Conservation (phyloP, 306 rosid species). For the Senna tora region DNA sequence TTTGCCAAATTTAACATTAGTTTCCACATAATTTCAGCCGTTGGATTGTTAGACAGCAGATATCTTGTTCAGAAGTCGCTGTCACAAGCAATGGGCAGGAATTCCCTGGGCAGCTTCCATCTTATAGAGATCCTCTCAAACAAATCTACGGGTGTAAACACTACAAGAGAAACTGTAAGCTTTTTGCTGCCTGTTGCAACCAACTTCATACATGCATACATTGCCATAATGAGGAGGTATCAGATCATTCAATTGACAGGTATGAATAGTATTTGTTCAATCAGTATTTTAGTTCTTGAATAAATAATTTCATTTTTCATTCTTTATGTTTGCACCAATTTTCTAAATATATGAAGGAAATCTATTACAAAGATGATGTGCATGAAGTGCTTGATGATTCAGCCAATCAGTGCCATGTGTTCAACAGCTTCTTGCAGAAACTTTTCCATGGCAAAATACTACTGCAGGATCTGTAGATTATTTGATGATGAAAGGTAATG, state of each 20-base stretch:
- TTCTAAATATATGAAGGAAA: slow-evolving; percentile 60
- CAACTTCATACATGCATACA: slow-evolving; percentile 77
- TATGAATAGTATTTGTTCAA: slow-evolving; percentile 35
- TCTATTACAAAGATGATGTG: slow-evolving; percentile 90
- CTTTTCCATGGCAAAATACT: slow-evolving; percentile 86
- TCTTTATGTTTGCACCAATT: slow-evolving; percentile 35
- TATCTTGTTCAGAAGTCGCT: slow-evolving; percentile 49
- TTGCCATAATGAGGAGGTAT: slow-evolving; percentile 88
- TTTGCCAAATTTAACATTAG: slow-evolving; percentile 38
- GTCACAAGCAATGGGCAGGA: slow-evolving; percentile 54
- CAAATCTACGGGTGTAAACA: slow-evolving; percentile 79
- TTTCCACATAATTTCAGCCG: slow-evolving; percentile 65
- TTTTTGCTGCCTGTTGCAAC: slow-evolving; percentile 85
- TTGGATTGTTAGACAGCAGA: slow-evolving; percentile 70
- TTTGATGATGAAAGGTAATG: slow-evolving; percentile 82
- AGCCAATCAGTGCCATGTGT: slow-evolving; percentile 71
- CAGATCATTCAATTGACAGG: slow-evolving; percentile 79
- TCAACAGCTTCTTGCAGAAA: slow-evolving; percentile 68
- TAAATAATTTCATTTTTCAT: slow-evolving; percentile 13
- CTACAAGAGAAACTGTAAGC: slow-evolving; percentile 92
- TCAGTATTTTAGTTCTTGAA: slow-evolving; percentile 14
- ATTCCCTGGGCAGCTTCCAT: slow-evolving; percentile 71
- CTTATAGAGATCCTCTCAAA: slow-evolving; percentile 68
- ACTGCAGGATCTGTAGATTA: slow-evolving; percentile 85
- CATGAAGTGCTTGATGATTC: slow-evolving; percentile 88